Evolutionary conservation across 2,329 filamentous ascomycete species (phyloP), one percentile per base, ranked within the genome.

Genomic region (Diaporthe caulivora): DNA sequence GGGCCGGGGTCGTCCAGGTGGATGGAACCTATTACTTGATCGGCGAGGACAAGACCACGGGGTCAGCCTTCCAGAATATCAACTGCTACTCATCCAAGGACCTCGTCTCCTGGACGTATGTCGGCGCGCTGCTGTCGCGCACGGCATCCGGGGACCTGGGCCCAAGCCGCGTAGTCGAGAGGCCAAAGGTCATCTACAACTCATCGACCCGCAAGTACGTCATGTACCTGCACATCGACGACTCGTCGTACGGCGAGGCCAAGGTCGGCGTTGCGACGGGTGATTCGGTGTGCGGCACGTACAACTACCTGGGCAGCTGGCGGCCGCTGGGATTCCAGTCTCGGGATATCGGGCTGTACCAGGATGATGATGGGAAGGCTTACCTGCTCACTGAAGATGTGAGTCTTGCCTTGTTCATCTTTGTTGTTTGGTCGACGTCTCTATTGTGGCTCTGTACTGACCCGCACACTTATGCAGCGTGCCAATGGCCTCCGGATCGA

Each of bases 111-210:
- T 93, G 92, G 92, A 88, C 83, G 0, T 92, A 89, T 72, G 88
- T 87, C 55, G 88, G 88, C 18, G 87, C 89, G 0, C 83, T 93
- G 0, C 83, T 93, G 1, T 88, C 88, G 0, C 84, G 84, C 0
- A 87, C 88, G 11, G 76, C 80, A 5, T 85, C 83, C 13, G 88
- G 84, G 0, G 91, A 93, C 76, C 84, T 93, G 0, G 91, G 91
- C 0, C 90, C 90, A 0, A 85, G 85, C 75, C 87, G 91, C 2
- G 86, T 94, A 21, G 88, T 94, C 6, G 92, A 94, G 81, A 84
- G 92, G 44, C 92, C 92, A 9, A 93, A 94, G 81, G 87, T 94
- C 10, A 86, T 94, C 13, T 92, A 89, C 83, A 93, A 94, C 77
- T 87, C 89, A 13, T 82, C 83, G 26, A 93, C 91, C 0, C 78